Base-by-base conservation (phyloP, 2,329 filamentous ascomycete species). In the Ophiocordyceps sinensis region DNA sequence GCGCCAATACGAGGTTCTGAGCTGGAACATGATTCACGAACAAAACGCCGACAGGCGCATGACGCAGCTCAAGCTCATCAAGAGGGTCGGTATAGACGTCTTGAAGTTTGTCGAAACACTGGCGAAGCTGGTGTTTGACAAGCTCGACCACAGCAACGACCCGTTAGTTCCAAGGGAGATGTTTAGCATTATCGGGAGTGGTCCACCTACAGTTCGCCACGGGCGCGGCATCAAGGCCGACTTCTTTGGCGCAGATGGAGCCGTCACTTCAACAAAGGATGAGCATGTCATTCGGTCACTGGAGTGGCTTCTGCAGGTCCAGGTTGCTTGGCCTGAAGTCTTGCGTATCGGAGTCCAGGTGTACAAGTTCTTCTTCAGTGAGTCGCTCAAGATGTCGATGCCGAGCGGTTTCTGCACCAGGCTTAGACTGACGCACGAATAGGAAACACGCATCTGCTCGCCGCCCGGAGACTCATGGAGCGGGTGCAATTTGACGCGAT, bases 341-440 rank as follows among this genome's bases (percentile, higher is more conserved):
- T 85, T 89, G 51, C 62, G 66, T 15, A 69, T 77, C 42, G 78
- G 85, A 35, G 74, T 75, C 28, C 71, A 77, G 50, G 73, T 88
- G n/a, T 85, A 94, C 63, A 83, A 83, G 53, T 79, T 80, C 45
- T 87, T 95, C 53, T 70, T 94, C 37, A 73, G 86, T 93, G 75
- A 68, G 85, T 73, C 30, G 11, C 28, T 2, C 1, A 8, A 35
- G 10, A 3, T 10, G 10, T 23, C 10, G 4, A 4, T 28, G 8
- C n/a, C 19, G 11, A 5, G 36, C 7, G 23, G 4, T 14, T 21
- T 6, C 14, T 8, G 13, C 14, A 26, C 7, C 9, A 28, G 9
- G 17, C 11, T 19, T 17, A 4, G 19, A 17, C 32, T 30, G 19
- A 28, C 4, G 21, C 9, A 14, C 11, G 23, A 21, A 34, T 42